Base-by-base conservation (phyloP, 2,329 filamentous ascomycete genomes). In the Mycocentrospora acerina region DNA sequence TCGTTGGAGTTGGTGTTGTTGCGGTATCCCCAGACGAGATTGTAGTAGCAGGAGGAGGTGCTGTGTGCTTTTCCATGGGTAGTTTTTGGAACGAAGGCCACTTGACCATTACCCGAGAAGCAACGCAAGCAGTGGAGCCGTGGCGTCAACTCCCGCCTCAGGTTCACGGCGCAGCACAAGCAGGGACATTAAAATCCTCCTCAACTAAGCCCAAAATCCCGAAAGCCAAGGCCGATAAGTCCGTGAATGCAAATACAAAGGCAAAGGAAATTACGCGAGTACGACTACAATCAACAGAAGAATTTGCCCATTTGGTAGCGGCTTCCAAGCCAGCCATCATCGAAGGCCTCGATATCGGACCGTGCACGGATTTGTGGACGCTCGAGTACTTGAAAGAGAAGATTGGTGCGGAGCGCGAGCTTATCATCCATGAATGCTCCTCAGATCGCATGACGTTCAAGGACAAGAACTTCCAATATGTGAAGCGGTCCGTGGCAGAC, bases 21-120 rank as follows among this genome's bases (percentile, higher is more conserved):
- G 59, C 70, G 18, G 67, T 76, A 1, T 68, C 69, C 18, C 55
- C 71, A 28, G 68, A 73, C 19, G 67, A 76, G 13, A 55, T 90
- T 3, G 56, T 88, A 8, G 69, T 94, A 7, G 66, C 86, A 32
- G 89, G 89, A 1, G 90, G 90, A 12, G 90, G 89, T 25, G 88
- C 86, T 12, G 88, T 89, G 0, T 95, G 89, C 63, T 95, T 95
- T 71, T 90, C 88, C 0, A 95, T 95, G 77, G 90, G 90, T 1
- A 87, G 86, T 6, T 90, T 81, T 57, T 94, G 88, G 87, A 90
- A 90, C 32, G 36, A 57, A 36, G 53, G 54, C 10, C 48, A 45
- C 24, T 34, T 65, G 12, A 46, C 42, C 4, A 53, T 66, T 18
- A 49, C 49, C 28, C 35, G 40, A 29, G 31, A 22, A 24, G 40